Evolutionary conservation across 192 early-diverging fungal genomes (phyloP), one percentile per base, ranked within the genome.

Genomic region (Gaertneriomyces sp.): DNA sequence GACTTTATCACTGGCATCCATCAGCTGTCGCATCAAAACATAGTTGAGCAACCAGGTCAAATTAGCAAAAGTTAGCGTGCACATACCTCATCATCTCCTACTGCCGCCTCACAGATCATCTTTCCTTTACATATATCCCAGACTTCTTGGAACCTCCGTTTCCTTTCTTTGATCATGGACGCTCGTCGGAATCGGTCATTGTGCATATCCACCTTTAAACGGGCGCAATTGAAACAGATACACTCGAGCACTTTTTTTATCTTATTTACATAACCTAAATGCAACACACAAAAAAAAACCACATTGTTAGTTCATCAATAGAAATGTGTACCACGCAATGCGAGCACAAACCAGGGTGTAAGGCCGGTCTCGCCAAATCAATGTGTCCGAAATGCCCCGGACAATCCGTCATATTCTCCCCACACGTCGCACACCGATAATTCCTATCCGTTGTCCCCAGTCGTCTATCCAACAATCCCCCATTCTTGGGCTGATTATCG

Each of bases 341-440:
- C 19, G 45, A 10, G 63, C 63, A 19, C 58, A 60, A 8, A 66
- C 90, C 94, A 68, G 90, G 82, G 67, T 98, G 95, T 82, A 89
- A 95, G 7, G 98, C 94, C 25, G 96, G 96, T 75, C 89, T 91
- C 42, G 92, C 92, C 6, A 99, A 86, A 62, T 96, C 91, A 75
- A 99, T 93, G 70, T 96, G 91, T 10, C 91, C 96, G 86, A 99
- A 99, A 75, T 99, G 96, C 53, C 96, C 95, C 49, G 93, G 93
- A 73, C 96, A 99, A 68, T 93, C 90, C 14, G 85, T 84, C 93
- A 94, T 95, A 70, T 88, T 90, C 69, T 95, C 92, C 55, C 88
- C 88, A 76, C 96, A 99, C 7, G 96, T 98, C 63, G 90, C 88
- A 73, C 96, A 99, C 78, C 92, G 94, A 83, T 93, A 94, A 71